phyloP scores from a whole-genome alignment of 148 eudicot species.

The Drosera capensis region DNA sequence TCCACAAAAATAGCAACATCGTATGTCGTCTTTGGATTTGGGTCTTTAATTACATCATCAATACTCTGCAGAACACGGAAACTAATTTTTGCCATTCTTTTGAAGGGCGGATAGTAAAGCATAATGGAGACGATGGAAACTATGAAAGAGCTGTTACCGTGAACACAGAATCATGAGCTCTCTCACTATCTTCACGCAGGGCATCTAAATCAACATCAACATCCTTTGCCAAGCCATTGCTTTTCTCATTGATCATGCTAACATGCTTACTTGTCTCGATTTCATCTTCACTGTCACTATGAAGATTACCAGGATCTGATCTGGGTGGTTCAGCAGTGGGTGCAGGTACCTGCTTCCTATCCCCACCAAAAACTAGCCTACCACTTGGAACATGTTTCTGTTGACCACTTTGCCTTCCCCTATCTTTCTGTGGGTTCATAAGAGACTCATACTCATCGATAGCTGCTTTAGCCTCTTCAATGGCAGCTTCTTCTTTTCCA shows the following conservation, averaged over 20 bases:
- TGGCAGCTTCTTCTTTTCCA: slow-evolving; percentile 63
- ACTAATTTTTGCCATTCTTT: too few species aligned
- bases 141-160: slow-evolving; percentile 36
- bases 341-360: slow-evolving; percentile 23
- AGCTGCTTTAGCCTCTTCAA: slow-evolving; percentile 75
- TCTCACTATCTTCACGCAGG: slow-evolving; percentile 62
- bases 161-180: slow-evolving; percentile 35
- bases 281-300: slow-evolving; percentile 70
- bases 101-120: too few species aligned
- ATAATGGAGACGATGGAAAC: too few species aligned
- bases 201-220: slow-evolving; percentile 42
- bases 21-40: slow-evolving; percentile 50
- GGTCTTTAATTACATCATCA: slow-evolving; percentile 37
- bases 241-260: slow-evolving; percentile 10
- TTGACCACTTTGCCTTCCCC: slow-evolving; percentile 14
- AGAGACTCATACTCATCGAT: slow-evolving; percentile 51
- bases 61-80: slow-evolving; percentile 30
- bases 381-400: slow-evolving; percentile 35
- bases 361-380: slow-evolving; percentile 70
- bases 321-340: slow-evolving; percentile 19
- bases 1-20: slow-evolving; percentile 65
- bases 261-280: slow-evolving; percentile 29
- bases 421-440: slow-evolving; percentile 30
- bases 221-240: slow-evolving; percentile 22
- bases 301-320: slow-evolving; percentile 39